These are phyloP conservation scores for Phytophthora crassamura DNA, from an alignment of 352 stramenopile genomes.

Conservation along the genomic window DNA sequence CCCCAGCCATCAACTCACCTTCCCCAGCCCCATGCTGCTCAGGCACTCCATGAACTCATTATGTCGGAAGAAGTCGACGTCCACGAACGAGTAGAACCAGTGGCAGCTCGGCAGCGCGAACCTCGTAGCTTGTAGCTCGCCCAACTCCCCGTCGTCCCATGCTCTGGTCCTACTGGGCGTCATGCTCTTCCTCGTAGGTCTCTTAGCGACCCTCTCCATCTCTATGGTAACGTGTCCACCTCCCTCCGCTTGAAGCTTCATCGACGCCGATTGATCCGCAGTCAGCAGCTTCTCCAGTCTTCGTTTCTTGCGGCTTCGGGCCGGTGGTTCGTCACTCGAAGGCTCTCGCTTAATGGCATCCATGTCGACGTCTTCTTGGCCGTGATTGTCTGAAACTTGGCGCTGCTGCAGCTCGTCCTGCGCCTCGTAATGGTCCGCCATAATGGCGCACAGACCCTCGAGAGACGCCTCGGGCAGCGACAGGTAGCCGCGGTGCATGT, in stretches of 20 bases:
- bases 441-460: constrained; percentile 75
- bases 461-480: constrained; percentile 69
- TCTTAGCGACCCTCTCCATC: neutral
- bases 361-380: constrained; percentile 10
- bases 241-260: constrained; percentile 30
- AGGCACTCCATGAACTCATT: constrained; percentile 85
- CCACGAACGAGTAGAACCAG: constrained; percentile 75
- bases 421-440: constrained; percentile 72
- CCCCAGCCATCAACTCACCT: constrained; percentile 20
- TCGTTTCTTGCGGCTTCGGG: constrained; percentile 51
- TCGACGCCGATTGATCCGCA: constrained; percentile 39
- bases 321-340: neutral
- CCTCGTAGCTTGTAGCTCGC: constrained; percentile 28
- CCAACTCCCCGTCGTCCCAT: constrained; percentile 19
- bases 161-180: constrained; percentile 7
- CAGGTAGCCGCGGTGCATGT: constrained; percentile 76
- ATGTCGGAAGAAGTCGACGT: constrained; percentile 75
- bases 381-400: neutral
- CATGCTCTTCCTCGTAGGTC: constrained; percentile 16
- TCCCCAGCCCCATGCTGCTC: constrained; percentile 63
- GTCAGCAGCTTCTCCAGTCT: constrained; percentile 52
- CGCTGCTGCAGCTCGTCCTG: constrained; percentile 33
- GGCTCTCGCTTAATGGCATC: constrained; percentile 16
- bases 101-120: constrained; percentile 72
- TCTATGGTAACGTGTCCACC: constrained; percentile 4